Evolutionary conservation across 352 stramenopile genomes (phyloP).

Genomic region (Phytopythium litorale): DNA sequence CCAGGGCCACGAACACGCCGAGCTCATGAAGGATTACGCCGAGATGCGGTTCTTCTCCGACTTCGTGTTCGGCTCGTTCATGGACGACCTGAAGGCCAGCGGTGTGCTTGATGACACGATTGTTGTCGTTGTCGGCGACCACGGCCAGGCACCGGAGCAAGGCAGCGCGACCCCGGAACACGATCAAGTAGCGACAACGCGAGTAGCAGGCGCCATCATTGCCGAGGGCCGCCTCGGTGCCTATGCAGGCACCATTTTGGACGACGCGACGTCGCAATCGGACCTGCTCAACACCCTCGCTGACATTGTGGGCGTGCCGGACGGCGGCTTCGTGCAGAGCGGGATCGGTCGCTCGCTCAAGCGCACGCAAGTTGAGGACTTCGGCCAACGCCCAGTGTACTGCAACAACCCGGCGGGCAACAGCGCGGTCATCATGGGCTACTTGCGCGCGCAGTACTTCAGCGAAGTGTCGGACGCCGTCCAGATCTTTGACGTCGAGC

Average conservation of each 20-base stretch:
- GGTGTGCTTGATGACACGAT: slow-evolving; percentile 67
- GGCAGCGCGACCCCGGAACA: slow-evolving; percentile 42
- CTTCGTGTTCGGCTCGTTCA: slow-evolving; percentile 51
- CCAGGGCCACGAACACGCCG: slow-evolving; percentile 28
- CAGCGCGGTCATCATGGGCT: slow-evolving; percentile 43
- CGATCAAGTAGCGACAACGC: slow-evolving; percentile 39
- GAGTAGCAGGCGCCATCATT: slow-evolving; percentile 49
- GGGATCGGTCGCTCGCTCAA: slow-evolving; percentile 59
- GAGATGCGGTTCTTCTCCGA: slow-evolving; percentile 70
- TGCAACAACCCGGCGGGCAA: slow-evolving; percentile 58
- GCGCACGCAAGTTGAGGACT: slow-evolving; percentile 25
- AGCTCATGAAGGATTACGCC: slow-evolving; percentile 52
- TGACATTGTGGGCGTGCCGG: slow-evolving; percentile 54
- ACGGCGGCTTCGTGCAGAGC: slow-evolving; percentile 47
- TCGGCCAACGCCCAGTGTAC: slow-evolving; percentile 28
- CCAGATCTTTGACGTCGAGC: slow-evolving; percentile 41
- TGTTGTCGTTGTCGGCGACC: slow-evolving; percentile 58
- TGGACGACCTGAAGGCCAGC: slow-evolving; percentile 44
- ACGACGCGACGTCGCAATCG: slow-evolving; percentile 42
- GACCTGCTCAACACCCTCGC: slow-evolving; percentile 65
- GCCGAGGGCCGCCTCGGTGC: slow-evolving; percentile 42
- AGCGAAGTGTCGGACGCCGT: slow-evolving; percentile 42
- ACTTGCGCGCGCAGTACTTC: slow-evolving; percentile 56
- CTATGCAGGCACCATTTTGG: slow-evolving; percentile 28
- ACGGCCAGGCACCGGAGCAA: slow-evolving; percentile 51